Base-by-base conservation (phyloP, 1,284 basidiomycete species). In the Leccinum solheimii region DNA sequence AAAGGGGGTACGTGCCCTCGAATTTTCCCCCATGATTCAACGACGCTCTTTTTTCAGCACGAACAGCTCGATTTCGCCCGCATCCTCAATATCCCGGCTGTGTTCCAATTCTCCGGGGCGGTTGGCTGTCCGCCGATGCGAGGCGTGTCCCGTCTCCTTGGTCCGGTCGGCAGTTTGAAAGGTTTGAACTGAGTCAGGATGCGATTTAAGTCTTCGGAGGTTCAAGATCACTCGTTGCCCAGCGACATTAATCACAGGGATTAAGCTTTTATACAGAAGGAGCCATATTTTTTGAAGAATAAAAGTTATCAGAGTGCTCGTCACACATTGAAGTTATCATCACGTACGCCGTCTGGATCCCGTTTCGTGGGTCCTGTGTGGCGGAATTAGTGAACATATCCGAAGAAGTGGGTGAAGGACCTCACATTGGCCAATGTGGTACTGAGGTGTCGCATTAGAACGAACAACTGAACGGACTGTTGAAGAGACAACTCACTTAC, bases 221-320 rank as follows among this genome's bases (percentile, higher is more conserved):
- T 65, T 64, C 10, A 64, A 27, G 13, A 64, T 43, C n/a, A 45
- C 43, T 19, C 43, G n/a, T 45, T 45, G n/a, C 43, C 43, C 43
- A 19, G n/a, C 43, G 19, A 45, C 10, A 19, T 19, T 45, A 6
- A 45, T 19, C 43, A 45, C 43, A 45, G n/a, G 43, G 10, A 45
- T 45, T 45, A 19, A 2, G 16, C 43, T 45, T 45, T 45, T 45
- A 10, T 26, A 50, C 9, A 13, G 48, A 11, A 26, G 48, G 23
- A 2, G 10, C 32, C 32, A 23, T 45, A 19, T n/a, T 10, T 43
- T 43, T 43, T 9, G 40, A 43, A 7, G 43, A 11, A 45, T 45
- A 19, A 45, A 38, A 19, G 10, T 19, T 43, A 43, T 43, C 40
- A 43, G 40, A 19, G 16, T 40, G 13, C 16, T 38, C 7, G 16